A percentile compares a stretch with the other conserved stretches of the same genome.
phyloP scores from a whole-genome alignment of 441 rosid species.

The Pelargonium citronellum region DNA sequence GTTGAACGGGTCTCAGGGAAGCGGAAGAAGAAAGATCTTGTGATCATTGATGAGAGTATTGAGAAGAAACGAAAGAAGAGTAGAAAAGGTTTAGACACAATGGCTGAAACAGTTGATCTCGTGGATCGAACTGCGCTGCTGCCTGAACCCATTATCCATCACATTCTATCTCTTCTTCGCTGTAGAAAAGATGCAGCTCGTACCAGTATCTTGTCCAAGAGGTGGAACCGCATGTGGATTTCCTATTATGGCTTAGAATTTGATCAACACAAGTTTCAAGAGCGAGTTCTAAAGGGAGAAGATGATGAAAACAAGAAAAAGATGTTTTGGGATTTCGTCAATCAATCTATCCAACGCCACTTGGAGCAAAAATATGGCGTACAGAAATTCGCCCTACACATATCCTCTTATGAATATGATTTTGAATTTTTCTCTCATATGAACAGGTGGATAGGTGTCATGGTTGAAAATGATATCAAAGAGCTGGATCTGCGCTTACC shows the following conservation, averaged over 20 bases:
- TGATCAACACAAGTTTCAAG: constrained; percentile 29
- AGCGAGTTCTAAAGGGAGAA: constrained; percentile 7
- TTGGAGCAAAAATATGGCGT: constrained; percentile 13
- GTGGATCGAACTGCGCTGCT: constrained; percentile 28
- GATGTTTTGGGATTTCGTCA: constrained; percentile 22
- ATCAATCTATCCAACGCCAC: constrained; percentile 21
- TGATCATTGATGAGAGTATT: constrained; percentile 13
- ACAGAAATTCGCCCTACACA: constrained; percentile 26
- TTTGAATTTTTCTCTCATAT: constrained; percentile 6
- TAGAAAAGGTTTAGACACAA: constrained; percentile 8
- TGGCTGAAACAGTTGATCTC: constrained; percentile 14
- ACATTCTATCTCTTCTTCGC: constrained; percentile 24
- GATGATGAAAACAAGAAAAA: constrained; percentile 6
- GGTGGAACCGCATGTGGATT: constrained; percentile 29
- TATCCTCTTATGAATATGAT: constrained; percentile 15
- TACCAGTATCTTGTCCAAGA: constrained; percentile 31
- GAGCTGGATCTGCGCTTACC: constrained; percentile 30
- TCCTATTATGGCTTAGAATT: constrained; percentile 23
- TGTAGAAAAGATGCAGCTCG: constrained; percentile 32
- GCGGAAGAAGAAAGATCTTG: constrained; percentile 20
- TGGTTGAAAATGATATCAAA: constrained; percentile 17
- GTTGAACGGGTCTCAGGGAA: neutral
- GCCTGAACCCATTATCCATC: constrained; percentile 32
- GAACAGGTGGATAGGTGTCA: constrained; percentile 24
- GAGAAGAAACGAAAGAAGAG: constrained; percentile 17